Base-by-base conservation (phyloP, 1,284 basidiomycete species). In the Cystobasidium slooffiae region DNA sequence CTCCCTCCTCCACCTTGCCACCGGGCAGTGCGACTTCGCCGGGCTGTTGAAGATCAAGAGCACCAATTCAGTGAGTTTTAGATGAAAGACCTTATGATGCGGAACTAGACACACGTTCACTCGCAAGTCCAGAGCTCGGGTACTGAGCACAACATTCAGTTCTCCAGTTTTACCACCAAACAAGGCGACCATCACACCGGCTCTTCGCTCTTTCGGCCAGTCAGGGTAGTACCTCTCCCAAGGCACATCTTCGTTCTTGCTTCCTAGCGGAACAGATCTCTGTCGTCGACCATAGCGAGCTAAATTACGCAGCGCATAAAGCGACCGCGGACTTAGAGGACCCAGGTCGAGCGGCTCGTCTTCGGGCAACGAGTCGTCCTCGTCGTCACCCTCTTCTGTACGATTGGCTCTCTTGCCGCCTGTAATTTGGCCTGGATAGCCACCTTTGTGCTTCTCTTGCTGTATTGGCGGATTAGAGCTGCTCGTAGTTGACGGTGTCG, bases 1-100 rank as follows among this genome's bases (percentile, higher is more conserved):
- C 79, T 8, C 46, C 59, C 14, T 68, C 63, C 24, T 80, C 79
- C 67, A 78, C 75, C 58, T 79, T 80, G 7, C 79, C 78, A 41
- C 79, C 79, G 0, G 79, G 79, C 20, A 79, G 24, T 0, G 79
- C 78, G 3, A 80, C 79, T 62, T 80, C 78, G 39, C 79, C 79
- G 5, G 79, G 79, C 77, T 80, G 68, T 16, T 20, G 10, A 6
- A 58, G 47, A 43, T 8, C 1, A 31, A 31, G 31, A 31, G 31
- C 14, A 44, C 24, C 14, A 43, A 49, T 18, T 7, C 18, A 49
- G 20, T 44, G 10, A 66, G 44, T 53, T 4, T 55, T 6, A 62
- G 20, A 0, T 44, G 10, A 31, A 20, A 9, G 10, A 41, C 20
- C 12, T 7, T 22, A 7, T n/a, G 18, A 24, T 10, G 8, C 20